Evolutionary conservation across 768 basidiomycete species (phyloP).

Genomic region (Macrolepiota fuliginosa): DNA sequence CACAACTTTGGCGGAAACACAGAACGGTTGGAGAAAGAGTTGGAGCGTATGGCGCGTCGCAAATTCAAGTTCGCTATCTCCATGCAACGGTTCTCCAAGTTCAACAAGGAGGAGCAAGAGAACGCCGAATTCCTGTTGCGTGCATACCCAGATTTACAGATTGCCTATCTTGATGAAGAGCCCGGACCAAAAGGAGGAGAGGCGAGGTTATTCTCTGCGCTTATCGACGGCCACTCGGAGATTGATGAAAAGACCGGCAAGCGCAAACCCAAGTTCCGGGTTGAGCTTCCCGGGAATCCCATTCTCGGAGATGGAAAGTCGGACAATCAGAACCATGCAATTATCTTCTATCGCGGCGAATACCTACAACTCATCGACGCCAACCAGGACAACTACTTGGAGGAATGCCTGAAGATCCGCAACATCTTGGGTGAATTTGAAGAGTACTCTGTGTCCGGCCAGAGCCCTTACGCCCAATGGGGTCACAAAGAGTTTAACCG

Average conservation of each 20-base stretch:
- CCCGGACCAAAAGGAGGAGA: constrained; percentile 86
- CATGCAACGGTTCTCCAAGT: constrained; percentile 99
- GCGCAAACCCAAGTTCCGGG: constrained; percentile 94
- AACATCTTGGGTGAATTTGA: constrained; percentile 98
- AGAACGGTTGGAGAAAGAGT: constrained; percentile 90
- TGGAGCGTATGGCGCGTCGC: constrained; percentile 94
- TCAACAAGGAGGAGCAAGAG: constrained; percentile 98
- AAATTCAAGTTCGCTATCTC: constrained; percentile 99
- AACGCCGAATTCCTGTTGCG: constrained; percentile 97
- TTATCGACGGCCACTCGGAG: constrained; percentile 98
- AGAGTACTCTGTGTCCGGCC: constrained; percentile 84
- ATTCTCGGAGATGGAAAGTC: constrained; percentile 99
- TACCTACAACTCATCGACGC: constrained; percentile 99
- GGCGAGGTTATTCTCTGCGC: constrained; percentile 82
- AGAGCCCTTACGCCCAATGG: constrained; percentile 96
- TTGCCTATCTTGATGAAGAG: constrained; percentile 97
- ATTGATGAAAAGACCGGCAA: constrained; percentile 84
- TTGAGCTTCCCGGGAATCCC: constrained; percentile 97
- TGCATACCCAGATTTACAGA: constrained; percentile 97
- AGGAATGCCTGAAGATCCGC: constrained; percentile 98
- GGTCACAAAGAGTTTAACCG: constrained; percentile 91
- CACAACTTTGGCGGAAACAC: constrained; percentile 96
- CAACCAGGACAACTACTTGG: constrained; percentile 99
- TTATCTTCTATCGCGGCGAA: constrained; percentile 98
- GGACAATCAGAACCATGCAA: constrained; percentile 99